These are phyloP conservation scores for Macrophomina pseudophaseolina DNA, from an alignment of 2,329 filamentous ascomycete genomes.

Conservation along the genomic window DNA sequence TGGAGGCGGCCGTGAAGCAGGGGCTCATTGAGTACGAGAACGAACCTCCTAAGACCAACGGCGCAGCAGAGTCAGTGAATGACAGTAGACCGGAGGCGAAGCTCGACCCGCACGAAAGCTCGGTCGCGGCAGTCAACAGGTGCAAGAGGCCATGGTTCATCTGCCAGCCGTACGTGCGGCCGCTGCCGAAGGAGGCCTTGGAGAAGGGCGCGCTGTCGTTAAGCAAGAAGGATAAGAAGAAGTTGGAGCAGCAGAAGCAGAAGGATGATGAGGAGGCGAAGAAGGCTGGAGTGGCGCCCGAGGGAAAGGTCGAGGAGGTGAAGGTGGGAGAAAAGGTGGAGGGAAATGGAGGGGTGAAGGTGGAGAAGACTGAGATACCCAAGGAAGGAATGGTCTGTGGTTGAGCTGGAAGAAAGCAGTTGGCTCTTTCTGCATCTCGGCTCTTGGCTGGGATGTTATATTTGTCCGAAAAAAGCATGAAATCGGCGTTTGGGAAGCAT, in stretches of 20 bases:
- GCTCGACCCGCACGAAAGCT: conserved; percentile 58
- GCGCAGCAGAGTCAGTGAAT: background rate
- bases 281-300: conserved; percentile 35
- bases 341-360: conserved; percentile 25
- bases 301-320: conserved; percentile 36
- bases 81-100: conserved; percentile 45
- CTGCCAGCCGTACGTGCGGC: conserved; percentile 84
- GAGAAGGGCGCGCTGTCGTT: conserved; percentile 77
- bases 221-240: conserved; percentile 68
- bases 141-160: conserved; percentile 90
- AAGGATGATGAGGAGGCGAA: conserved; percentile 47
- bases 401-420: background rate
- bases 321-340: conserved; percentile 26
- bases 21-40: conserved; percentile 71
- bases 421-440: too few relatives aligned
- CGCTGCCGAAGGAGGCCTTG: conserved; percentile 84
- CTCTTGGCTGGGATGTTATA: too few relatives aligned
- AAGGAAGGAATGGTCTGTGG: conserved; percentile 50
- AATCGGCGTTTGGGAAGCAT: background rate
- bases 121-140: conserved; percentile 68
- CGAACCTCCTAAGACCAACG: conserved; percentile 29
- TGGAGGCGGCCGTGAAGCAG: conserved; percentile 75
- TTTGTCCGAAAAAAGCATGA: background rate
- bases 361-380: conserved; percentile 45
- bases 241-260: conserved; percentile 48